A percentile compares a stretch with the other conserved stretches of the same genome.
Evolutionary conservation across 495 filamentous ascomycete genomes (phyloP).

Genomic region (Penicillium coffeae): DNA sequence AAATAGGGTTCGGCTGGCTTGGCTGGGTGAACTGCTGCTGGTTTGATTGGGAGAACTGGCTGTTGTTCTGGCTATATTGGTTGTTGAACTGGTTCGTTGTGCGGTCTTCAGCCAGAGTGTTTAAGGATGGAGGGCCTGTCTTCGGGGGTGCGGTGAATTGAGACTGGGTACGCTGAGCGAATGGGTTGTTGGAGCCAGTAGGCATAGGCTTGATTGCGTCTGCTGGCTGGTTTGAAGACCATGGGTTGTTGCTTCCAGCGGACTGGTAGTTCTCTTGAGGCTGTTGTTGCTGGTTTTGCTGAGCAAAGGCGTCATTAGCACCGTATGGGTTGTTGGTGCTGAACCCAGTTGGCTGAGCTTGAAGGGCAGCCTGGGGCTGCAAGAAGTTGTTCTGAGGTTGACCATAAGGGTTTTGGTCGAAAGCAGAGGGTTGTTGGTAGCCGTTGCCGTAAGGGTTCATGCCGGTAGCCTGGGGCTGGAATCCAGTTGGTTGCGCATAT

Average conservation of each 20-base stretch:
- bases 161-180: constrained; percentile 62
- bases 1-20: constrained; percentile 43
- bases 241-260: constrained; percentile 83
- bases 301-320: constrained; percentile 33
- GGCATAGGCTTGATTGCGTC: constrained; percentile 50
- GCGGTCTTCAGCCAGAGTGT: constrained; percentile 67
- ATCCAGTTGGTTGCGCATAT: constrained; percentile 70
- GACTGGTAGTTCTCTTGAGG: constrained; percentile 57
- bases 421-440: constrained; percentile 62
- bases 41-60: constrained; percentile 15
- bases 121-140: constrained; percentile 59
- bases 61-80: constrained; percentile 38
- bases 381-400: constrained; percentile 50
- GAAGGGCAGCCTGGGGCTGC: constrained; percentile 49
- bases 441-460: constrained; percentile 65
- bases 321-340: constrained; percentile 66
- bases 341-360: constrained; percentile 73
- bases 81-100: constrained; percentile 54
- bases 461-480: constrained; percentile 61
- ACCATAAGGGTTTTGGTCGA: constrained; percentile 55
- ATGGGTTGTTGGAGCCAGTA: constrained; percentile 96
- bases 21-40: constrained; percentile 2
- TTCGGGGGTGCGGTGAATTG: constrained; percentile 59
- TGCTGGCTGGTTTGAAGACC: constrained; percentile 41
- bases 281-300: constrained; percentile 53